Conservation (phyloP, 495 filamentous ascomycete genomes). For the Thermothielavioides terrestris region DNA sequence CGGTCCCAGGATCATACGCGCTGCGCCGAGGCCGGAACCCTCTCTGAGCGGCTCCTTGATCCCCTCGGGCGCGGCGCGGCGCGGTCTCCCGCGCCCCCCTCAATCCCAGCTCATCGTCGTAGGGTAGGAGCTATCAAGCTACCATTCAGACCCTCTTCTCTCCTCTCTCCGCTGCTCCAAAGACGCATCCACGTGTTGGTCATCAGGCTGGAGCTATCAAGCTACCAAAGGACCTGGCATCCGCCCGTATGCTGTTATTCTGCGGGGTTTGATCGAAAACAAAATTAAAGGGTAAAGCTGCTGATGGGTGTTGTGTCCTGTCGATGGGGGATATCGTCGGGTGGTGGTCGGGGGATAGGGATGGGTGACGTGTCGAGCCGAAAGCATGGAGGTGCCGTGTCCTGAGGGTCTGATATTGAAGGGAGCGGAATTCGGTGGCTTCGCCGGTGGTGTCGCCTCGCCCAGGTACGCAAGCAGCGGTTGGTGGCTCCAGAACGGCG, state of each 20-base stretch:
- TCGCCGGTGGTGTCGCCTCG: not conserved
- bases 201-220: slow-evolving; percentile 45
- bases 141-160: slow-evolving; percentile 38
- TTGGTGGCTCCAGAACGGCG: not conserved
- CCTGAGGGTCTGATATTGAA: not conserved
- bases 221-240: slow-evolving; percentile 38
- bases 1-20: slow-evolving; percentile 6
- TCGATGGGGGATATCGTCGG: slow-evolving; percentile 10
- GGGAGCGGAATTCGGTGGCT: not conserved
- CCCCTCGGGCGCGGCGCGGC: slow-evolving; percentile 11
- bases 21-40: slow-evolving; percentile 6
- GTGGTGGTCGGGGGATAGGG: slow-evolving; percentile 8
- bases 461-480: not conserved
- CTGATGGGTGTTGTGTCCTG: slow-evolving; percentile 19
- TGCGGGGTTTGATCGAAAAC: slow-evolving; percentile 27
- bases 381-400: slow-evolving; percentile 20
- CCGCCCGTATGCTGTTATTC: slow-evolving; percentile 23
- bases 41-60: not conserved
- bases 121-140: slow-evolving; percentile 48
- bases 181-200: slow-evolving; percentile 8
- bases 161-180: slow-evolving; percentile 6
- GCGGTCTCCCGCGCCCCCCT: slow-evolving; percentile 1
- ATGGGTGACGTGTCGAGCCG: slow-evolving; percentile 12
- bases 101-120: too few species aligned
- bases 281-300: slow-evolving; percentile 35